Base-by-base conservation (phyloP, 2,329 filamentous ascomycete species). In the Trichoderma sp. region DNA sequence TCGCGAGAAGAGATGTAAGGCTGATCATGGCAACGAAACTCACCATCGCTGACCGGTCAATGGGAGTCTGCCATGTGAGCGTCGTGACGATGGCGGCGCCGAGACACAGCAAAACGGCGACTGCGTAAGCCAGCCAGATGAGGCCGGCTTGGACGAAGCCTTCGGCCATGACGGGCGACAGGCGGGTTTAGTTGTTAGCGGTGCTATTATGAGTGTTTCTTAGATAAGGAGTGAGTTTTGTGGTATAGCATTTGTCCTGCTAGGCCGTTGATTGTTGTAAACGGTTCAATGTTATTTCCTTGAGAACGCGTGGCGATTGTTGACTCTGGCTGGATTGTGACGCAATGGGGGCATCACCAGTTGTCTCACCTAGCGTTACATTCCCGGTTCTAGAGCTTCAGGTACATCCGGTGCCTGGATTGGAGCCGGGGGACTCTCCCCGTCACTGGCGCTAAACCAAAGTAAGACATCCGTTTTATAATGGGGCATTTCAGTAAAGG, bases 91-190 rank as follows among this genome's bases (percentile, higher is more conserved):
- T 87, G 64, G 94, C 90, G 68, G 93, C 89, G 71, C 90, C 81
- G 61, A 97, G 86, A 70, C 94, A 88, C 66, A 97, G 81, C 69
- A 79, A 89, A 59, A 98, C 85, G 66, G 92, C 94, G 69, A 94
- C 87, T 70, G 90, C 92, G 79, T 98, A 99, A 64, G 94, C 88
- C 70, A 95, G 89, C 95, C 95, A 99, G 79, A 98, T 98, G 72
- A 98, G 85, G 76, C 92, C 92, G 66, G 91, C 91, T 78, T 96
- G 93, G 70, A 97, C 87, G 77, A 95, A 84, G 75, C 84, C 84
- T 70, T 84, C 74, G 71, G 80, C 80, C 79, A 81, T 80, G 69
- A 64, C 72, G 72, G 69, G 48, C 50, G 57, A 58, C 35, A 29
- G 22, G 32, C 32, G 50, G 53, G 67, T 45, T 13, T 8, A 15